A percentile compares a stretch with the other conserved stretches of the same genome.
Evolutionary conservation across 495 filamentous ascomycete species (phyloP).

Genomic region (Bryoglossum gracile): DNA sequence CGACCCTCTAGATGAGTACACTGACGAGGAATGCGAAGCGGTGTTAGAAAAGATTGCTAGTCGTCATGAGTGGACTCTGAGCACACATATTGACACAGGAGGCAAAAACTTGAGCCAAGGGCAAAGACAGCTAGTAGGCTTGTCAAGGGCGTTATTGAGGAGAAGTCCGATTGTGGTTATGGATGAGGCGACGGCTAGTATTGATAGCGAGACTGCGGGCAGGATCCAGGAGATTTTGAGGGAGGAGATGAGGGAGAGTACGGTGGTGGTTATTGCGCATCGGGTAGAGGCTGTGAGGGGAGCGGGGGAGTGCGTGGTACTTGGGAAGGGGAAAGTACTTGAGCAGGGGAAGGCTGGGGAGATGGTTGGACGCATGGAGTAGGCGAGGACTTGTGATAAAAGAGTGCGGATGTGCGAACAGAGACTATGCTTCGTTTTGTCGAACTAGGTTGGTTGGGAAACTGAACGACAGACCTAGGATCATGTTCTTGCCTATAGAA

Average conservation of each 20-base stretch:
- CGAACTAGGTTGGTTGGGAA: too few relatives aligned
- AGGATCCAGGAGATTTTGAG: slow-evolving; percentile 69
- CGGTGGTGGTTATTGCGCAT: slow-evolving; percentile 84
- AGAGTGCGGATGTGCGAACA: too few relatives aligned
- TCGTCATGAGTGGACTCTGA: slow-evolving; percentile 46
- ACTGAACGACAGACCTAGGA: too few relatives aligned
- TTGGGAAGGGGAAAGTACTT: slow-evolving; percentile 53
- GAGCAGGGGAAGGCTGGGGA: slow-evolving; percentile 30
- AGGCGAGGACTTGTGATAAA: too few relatives aligned
- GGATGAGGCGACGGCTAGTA: slow-evolving; percentile 81
- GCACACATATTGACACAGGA: slow-evolving; percentile 49
- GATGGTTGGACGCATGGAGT: slow-evolving; percentile 14
- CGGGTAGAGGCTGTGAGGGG: slow-evolving; percentile 42
- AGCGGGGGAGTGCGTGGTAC: slow-evolving; percentile 63
- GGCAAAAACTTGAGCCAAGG: slow-evolving; percentile 37
- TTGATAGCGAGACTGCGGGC: slow-evolving; percentile 70
- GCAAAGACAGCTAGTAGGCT: slow-evolving; percentile 54
- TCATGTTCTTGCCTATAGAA: too few relatives aligned
- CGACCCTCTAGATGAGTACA: slow-evolving; percentile 32
- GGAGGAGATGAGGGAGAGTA: slow-evolving; percentile 68
- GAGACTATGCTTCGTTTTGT: too few relatives aligned
- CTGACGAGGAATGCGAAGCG: slow-evolving; percentile 42
- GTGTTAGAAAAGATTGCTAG: slow-evolving; percentile 45
- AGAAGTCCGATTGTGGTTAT: slow-evolving; percentile 55
- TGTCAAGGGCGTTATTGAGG: slow-evolving; percentile 50